Conservation (phyloP, 2,329 filamentous ascomycete genomes). For the Monilinia laxa region DNA sequence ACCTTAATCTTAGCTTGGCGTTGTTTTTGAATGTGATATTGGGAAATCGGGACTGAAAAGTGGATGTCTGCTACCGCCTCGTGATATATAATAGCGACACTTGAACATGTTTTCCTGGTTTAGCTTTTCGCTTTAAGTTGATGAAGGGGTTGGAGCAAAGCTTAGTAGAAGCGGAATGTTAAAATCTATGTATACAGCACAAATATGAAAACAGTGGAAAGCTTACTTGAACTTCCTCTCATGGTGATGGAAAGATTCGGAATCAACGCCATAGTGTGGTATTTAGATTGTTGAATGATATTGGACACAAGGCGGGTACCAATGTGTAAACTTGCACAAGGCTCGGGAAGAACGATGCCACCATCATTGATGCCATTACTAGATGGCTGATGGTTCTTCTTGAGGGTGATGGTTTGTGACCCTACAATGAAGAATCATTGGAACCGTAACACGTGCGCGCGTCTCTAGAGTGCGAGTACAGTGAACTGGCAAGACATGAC, state of each 20-base stretch:
- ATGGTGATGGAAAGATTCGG: neutral
- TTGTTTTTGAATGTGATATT: no score
- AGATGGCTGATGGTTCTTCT: neutral
- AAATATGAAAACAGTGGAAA: neutral
- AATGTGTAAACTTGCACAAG: neutral
- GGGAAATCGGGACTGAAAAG: no score
- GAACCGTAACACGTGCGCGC: no score
- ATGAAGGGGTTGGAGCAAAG: neutral
- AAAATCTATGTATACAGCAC: neutral
- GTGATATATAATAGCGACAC: neutral
- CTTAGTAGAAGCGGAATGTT: neutral
- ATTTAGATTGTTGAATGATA: neutral
- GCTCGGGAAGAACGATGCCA: neutral
- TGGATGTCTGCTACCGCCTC: neutral
- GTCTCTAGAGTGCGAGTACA: neutral
- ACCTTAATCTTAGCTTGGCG: no score
- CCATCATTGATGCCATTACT: neutral
- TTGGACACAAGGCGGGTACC: neutral
- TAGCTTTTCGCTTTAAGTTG: slow-evolving; percentile 2
- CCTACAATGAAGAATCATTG: neutral
- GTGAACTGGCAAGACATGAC: neutral
- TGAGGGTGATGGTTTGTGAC: neutral
- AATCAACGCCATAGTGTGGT: neutral
- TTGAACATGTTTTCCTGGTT: neutral
- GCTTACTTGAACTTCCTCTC: neutral